phyloP scores from a whole-genome alignment of 2,329 filamentous ascomycete genomes.

The Colletotrichum siamense region DNA sequence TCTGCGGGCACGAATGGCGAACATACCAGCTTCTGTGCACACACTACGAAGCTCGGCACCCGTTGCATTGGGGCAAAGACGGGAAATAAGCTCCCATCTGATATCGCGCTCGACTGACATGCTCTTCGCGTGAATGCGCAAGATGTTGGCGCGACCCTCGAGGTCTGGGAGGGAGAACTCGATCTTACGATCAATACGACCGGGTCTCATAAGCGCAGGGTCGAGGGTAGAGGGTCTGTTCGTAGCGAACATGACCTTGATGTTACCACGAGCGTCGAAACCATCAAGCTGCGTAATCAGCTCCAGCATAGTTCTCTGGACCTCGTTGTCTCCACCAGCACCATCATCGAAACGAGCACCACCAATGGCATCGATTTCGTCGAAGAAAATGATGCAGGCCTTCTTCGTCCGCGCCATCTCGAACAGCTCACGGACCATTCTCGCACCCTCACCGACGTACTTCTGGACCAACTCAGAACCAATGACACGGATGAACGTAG shows the following conservation, averaged over 20 bases:
- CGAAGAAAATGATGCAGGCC: slow-evolving; percentile 99
- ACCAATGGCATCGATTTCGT: slow-evolving; percentile 96
- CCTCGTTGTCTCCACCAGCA: slow-evolving; percentile 95
- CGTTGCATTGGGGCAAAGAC: slow-evolving; percentile 95
- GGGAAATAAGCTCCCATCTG: slow-evolving; percentile 97
- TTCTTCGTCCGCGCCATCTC: slow-evolving; percentile 99
- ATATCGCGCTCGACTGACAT: slow-evolving; percentile 99
- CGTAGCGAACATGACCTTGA: slow-evolving; percentile 99
- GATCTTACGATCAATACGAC: slow-evolving; percentile 98
- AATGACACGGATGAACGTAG: slow-evolving; percentile 98
- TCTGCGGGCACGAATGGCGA: slow-evolving; percentile 89
- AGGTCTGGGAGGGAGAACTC: slow-evolving; percentile 98
- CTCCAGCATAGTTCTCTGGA: slow-evolving; percentile 97
- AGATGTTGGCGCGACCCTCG: slow-evolving; percentile 95
- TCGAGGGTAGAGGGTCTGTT: slow-evolving; percentile 96
- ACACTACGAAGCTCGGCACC: slow-evolving; percentile 96
- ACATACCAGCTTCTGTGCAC: slow-evolving; percentile 98
- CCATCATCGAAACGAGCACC: slow-evolving; percentile 97
- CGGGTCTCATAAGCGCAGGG: slow-evolving; percentile 95
- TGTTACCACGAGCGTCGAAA: slow-evolving; percentile 95
- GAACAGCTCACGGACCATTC: slow-evolving; percentile 98
- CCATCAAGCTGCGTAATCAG: slow-evolving; percentile 96
- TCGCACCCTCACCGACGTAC: slow-evolving; percentile 96
- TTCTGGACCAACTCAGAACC: slow-evolving; percentile 98
- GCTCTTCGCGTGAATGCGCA: slow-evolving; percentile 98